Base-by-base conservation (phyloP, 2,329 filamentous ascomycete genomes). In the Ophiostoma himal-ulmi region DNA sequence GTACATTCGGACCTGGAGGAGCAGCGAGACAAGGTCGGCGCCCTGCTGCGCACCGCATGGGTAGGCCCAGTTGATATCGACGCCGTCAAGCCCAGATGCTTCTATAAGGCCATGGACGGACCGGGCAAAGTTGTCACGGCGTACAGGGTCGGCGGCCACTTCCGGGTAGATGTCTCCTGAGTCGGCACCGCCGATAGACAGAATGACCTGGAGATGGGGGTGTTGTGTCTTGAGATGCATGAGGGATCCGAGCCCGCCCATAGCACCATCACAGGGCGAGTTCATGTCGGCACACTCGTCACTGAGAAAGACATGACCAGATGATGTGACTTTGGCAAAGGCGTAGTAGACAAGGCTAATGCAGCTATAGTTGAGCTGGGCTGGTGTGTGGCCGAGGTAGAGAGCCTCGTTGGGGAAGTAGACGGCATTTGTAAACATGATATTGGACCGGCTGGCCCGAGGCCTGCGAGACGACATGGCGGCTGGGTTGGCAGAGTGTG, bases 21-120 rank as follows among this genome's bases (percentile, higher is more conserved):
- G 83, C 36, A 95, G 83, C 22, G 85, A 83, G 64, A 93, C 79
- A 76, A 93, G 94, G 77, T 93, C 85, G 72, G 83, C 81, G 34
- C 91, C 91, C 78, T 94, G 86, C 69, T 87, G 82, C 1, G 82
- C 77, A 76, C 90, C 83, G 70, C 84, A 84, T 1, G 92, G 91
- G 75, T 92, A 91, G 77, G 93, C 89, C 92, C 92, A 95, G 75
- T 91, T 89, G 77, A 95, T 88, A 77, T 95, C 92, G 73, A 95
- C 89, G 34, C 90, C 90, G 76, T 92, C 89, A 11, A 92, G 83
- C 0, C 87, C 88, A 68, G 89, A 93, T 34, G 88, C 85, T 72
- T 92, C 86, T 17, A 94, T 86, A 65, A 95, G 80, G 2, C 83
- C 85, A 72, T 85, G 82, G 13, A 89, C 89, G 10, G 89, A 89